Conservation (phyloP, 2,329 filamentous ascomycete genomes). For the Fonsecaea erecta region DNA sequence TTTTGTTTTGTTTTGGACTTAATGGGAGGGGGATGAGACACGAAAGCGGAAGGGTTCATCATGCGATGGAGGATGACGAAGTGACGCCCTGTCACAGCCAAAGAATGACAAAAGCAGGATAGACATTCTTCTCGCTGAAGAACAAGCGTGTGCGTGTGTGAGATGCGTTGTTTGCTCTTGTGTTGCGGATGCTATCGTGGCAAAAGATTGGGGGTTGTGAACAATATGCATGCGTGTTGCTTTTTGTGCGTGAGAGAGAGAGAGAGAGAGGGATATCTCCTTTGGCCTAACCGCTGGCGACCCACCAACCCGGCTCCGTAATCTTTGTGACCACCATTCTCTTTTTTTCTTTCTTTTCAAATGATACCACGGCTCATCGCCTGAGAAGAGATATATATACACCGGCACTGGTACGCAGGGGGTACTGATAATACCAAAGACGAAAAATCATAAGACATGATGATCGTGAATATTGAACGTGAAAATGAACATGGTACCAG, state of each 20-base stretch:
- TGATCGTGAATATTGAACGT: not conserved
- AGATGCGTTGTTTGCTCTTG: not conserved
- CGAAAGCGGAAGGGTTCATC: too few relatives aligned
- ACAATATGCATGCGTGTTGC: not conserved
- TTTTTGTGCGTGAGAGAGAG: too few relatives aligned
- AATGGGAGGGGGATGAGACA: too few relatives aligned
- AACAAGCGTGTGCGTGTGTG: not conserved
- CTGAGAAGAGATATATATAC: not conserved
- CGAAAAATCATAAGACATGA: not conserved
- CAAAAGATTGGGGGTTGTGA: not conserved
- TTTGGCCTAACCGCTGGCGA: not conserved
- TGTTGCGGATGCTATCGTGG: not conserved
- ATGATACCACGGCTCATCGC: not conserved
- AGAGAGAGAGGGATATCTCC: not conserved
- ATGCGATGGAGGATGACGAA: not conserved
- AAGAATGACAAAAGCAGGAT: not conserved
- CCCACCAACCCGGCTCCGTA: not conserved
- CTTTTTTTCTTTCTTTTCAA: not conserved
- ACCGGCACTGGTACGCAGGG: not conserved
- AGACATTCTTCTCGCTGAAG: not conserved
- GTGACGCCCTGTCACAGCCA: not conserved
- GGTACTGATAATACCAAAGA: not conserved
- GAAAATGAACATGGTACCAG: not conserved
- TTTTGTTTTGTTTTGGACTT: not conserved
- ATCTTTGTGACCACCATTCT: not conserved